Base-by-base conservation (phyloP, 805 yeast genomes). In the Osmozyma mogii region DNA sequence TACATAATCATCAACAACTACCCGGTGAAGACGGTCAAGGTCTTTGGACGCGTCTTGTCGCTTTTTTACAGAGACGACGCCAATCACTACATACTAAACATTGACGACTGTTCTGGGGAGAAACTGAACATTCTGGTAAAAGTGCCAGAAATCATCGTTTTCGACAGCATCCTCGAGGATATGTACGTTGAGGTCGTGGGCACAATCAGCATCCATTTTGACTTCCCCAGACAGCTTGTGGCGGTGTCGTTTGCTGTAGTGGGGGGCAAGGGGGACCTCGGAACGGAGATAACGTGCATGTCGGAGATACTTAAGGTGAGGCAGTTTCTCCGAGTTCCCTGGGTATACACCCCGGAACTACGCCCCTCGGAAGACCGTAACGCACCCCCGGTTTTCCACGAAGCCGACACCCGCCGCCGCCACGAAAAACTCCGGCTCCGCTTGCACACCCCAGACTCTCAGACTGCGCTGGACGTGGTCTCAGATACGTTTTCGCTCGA, bases 21-120 rank as follows among this genome's bases (percentile, higher is more conserved):
- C 36, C 70, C 70, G 3, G 38, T 63, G 1, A 40, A 35, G 16
- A 35, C 27, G 6, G 32, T 55, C 2, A 35, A 29, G 4, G 35
- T 62, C 1, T 31, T 39, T 15, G 68, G 68, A 3, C 43, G 50
- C 6, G 38, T 62, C 9, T 39, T 43, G 16, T 43, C 30, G 37
- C 25, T 17, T 6, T 28, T 29, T 12, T 40, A 19, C 23, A 17
- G 13, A 23, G 20, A 14, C 6, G 32, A 29, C 2, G 12, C 15
- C 32, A 30, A 5, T 33, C 28, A 29, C 41, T 15, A 20, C 28
- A 20, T 50, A 12, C 9, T 62, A 6, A 35, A 42, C 5, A 17
- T 63, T 3, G 68, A 63, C 30, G 69, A 63, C 37, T 48, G 36
- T 13, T 60, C 65, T 9, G 55, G 58, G 3, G 29, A 29, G 3